These are phyloP conservation scores for Schizothecium vesticola DNA, from an alignment of 495 filamentous ascomycete genomes.

Conservation along the genomic window DNA sequence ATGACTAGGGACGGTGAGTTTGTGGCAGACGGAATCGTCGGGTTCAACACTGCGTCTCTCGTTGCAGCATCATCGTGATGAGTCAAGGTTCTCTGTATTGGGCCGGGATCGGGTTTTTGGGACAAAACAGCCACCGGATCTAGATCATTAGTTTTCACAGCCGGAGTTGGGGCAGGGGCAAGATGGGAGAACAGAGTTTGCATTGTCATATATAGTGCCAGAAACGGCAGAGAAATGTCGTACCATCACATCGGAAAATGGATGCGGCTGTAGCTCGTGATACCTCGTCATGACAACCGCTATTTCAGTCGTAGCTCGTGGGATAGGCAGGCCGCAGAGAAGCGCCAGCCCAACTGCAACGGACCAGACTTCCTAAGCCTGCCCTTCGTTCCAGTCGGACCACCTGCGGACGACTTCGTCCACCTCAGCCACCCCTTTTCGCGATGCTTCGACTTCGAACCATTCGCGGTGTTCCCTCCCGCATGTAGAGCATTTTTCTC, in stretches of 20 bases:
- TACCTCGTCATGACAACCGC: not conserved
- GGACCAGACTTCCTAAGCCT: slow-evolving; percentile 4
- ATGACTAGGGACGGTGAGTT: slow-evolving; percentile 27
- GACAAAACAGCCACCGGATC: not conserved
- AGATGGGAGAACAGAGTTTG: not conserved
- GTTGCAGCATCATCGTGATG: slow-evolving; percentile 7
- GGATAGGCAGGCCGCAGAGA: not conserved
- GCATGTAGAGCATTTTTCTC: slow-evolving; percentile 63
- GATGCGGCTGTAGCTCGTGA: not conserved
- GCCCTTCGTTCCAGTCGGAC: slow-evolving; percentile 66
- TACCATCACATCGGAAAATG: not conserved
- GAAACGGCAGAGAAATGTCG: not conserved
- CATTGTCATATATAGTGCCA: not conserved
- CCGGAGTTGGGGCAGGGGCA: not conserved
- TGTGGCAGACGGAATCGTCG: slow-evolving; percentile 43
- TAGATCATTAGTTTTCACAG: not conserved
- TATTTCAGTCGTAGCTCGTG: slow-evolving; percentile 3
- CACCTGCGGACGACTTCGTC: slow-evolving; percentile 84
- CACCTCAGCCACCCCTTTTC: slow-evolving; percentile 63
- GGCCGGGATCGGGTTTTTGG: not conserved
- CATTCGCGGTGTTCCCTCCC: slow-evolving; percentile 89
- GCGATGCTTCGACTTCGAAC: slow-evolving; percentile 82
- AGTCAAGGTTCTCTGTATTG: not conserved
- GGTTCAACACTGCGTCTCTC: slow-evolving; percentile 32
- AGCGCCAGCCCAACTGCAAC: not conserved